Evolutionary conservation across 768 basidiomycete species (phyloP), one percentile per base, ranked within the genome.

Genomic region (Cyclocybe aegerita): DNA sequence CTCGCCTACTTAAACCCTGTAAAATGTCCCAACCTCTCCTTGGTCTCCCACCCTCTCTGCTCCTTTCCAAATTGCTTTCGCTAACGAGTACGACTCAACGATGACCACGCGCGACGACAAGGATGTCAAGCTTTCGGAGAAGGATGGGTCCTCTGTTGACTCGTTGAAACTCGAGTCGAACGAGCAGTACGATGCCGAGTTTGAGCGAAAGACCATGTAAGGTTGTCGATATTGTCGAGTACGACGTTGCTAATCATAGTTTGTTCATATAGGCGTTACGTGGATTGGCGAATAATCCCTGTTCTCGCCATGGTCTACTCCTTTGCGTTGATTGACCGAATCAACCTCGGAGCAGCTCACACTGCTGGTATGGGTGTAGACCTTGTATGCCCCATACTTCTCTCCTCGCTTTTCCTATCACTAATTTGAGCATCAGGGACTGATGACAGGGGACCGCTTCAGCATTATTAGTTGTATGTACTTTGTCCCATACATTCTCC

Each of bases 311-410:
- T 74, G 45, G 59, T 75, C 7, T 77, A 74, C 51, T 65, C 74
- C 14, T 70, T 76, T 42, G 70, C 72, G 14, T 53, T 78, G 34
- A 72, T 78, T 50, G 76, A 76, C 57, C 65, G 75, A 56, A 69
- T 71, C 48, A 76, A 75, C 55, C 61, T 75, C 41, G 75, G 71
- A 15, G 68, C 70, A 17, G 75, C 74, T 14, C 69, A 67, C 39
- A 73, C 70, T 12, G 74, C 74, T 11, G 74, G 73, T 35, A 75
- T 78, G 74, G 73, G 71, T 12, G 56, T 53, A 16, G 73, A 71
- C 44, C 46, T 72, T 31, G 70, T 70, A 41, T 15, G 60, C 43
- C 7, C 12, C 48, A 40, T 44, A 40, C 38, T 49, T 38, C 4
- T n/a, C 7, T 5, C 12, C 32, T 4, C 23, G 34, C 35, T n/a